phyloP scores from a whole-genome alignment of 768 basidiomycete species.

The Mycena galopus region DNA sequence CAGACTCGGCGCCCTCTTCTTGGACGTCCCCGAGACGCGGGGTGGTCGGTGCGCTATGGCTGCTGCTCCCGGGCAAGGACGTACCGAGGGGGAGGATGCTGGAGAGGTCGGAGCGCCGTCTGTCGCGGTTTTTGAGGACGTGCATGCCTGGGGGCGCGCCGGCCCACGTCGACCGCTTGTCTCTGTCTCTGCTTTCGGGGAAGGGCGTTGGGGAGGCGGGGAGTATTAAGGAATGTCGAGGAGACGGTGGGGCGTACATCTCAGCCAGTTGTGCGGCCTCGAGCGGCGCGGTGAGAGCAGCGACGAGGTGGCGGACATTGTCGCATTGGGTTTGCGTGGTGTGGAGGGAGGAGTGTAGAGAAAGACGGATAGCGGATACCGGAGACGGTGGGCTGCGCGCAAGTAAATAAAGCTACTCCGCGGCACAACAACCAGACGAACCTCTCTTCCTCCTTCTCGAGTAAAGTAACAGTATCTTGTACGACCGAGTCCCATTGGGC shows the following conservation, averaged over 20 bases:
- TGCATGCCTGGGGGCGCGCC: constrained; percentile 68
- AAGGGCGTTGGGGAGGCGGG: constrained; percentile 41
- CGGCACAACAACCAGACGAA: constrained; percentile 43
- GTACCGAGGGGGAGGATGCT: constrained; percentile 54
- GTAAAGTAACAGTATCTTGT: constrained; percentile 71
- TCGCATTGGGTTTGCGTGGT: constrained; percentile 87
- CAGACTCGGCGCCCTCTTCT: constrained; percentile 46
- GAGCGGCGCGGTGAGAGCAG: constrained; percentile 78
- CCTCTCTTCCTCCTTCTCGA: constrained; percentile 82
- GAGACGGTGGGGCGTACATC: constrained; percentile 87
- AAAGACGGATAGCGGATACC: constrained; percentile 72
- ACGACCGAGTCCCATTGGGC: constrained; percentile 81
- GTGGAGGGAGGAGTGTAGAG: constrained; percentile 79
- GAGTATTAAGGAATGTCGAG: constrained; percentile 40
- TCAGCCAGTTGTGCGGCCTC: constrained; percentile 85
- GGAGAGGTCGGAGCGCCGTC: constrained; percentile 68
- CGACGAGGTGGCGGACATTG: constrained; percentile 82
- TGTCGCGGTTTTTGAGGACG: constrained; percentile 60
- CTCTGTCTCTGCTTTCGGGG: constrained; percentile 37
- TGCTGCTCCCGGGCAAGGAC: constrained; percentile 40
- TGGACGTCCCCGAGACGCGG: constrained; percentile 39
- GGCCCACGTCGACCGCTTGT: constrained; percentile 82
- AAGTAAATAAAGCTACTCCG: constrained; percentile 25
- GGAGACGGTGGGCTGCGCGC: constrained; percentile 61
- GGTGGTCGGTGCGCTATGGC: constrained; percentile 56